Evolutionary conservation across 2,329 filamentous ascomycete species (phyloP).

Genomic region (Verticillium nonalfalfae): DNA sequence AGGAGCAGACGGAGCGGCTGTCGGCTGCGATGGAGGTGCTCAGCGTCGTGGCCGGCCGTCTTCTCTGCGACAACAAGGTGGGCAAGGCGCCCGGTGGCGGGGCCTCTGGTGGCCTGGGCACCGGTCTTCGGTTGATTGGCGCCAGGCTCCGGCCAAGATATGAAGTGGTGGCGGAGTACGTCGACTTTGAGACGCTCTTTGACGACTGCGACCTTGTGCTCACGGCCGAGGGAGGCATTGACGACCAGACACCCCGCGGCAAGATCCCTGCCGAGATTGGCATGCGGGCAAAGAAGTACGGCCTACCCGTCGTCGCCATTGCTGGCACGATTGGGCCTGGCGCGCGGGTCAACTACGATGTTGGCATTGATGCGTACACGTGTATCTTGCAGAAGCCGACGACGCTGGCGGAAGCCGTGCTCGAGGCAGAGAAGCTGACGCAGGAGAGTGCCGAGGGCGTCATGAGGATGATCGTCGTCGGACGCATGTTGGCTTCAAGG

Average conservation of each 20-base stretch:
- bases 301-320: slow-evolving; percentile 35
- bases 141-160: slow-evolving; percentile 37
- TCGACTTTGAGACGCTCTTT: slow-evolving; percentile 38
- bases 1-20: slow-evolving; percentile 33
- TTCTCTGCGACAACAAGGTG: slow-evolving; percentile 26
- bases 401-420: slow-evolving; percentile 21
- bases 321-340: slow-evolving; percentile 28
- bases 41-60: slow-evolving; percentile 24
- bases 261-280: slow-evolving; percentile 49
- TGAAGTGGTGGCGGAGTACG: slow-evolving; percentile 44
- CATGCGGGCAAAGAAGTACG: slow-evolving; percentile 34
- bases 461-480: slow-evolving; percentile 24
- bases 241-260: slow-evolving; percentile 42
- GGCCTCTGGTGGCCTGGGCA: slow-evolving; percentile 44
- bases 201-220: slow-evolving; percentile 41
- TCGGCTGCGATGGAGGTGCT: slow-evolving; percentile 33
- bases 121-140: slow-evolving; percentile 41
- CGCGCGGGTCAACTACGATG: slow-evolving; percentile 24
- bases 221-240: slow-evolving; percentile 46
- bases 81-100: slow-evolving; percentile 36
- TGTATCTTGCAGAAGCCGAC: slow-evolving; percentile 24
- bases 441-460: slow-evolving; percentile 24
- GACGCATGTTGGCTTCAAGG: slow-evolving; percentile 17
- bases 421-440: slow-evolving; percentile 22
- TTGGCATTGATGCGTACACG: slow-evolving; percentile 25